Base-by-base conservation (phyloP, 108 stramenopile species). In the Stephanodiscus minutulus region DNA sequence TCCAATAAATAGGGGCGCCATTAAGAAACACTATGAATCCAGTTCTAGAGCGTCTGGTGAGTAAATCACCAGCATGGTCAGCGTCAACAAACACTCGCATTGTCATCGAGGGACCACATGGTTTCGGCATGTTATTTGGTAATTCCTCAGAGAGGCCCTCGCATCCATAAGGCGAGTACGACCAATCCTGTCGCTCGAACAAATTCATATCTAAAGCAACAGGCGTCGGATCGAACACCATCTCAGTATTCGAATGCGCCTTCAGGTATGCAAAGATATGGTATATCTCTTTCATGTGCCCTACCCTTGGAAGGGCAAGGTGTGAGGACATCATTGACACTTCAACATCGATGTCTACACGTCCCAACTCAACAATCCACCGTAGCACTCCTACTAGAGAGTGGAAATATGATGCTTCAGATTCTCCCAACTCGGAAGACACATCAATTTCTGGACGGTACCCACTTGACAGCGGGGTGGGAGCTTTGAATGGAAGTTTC, bases 171-270 rank as follows among this genome's bases (percentile, higher is more conserved):
- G 72, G 68, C n/a, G 15, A 61, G 24, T 60, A 52, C 7, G 62
- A 28, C 77, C 82, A 79, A 61, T 79, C 74, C 18, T 65, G 33
- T 52, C 50, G 10, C 36, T 56, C 24, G 35, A 82, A 82, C n/a
- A 28, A n/a, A 2, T 18, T 27, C 13, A 10, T 20, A 49, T 83
- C 76, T 50, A 82, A 66, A 7, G 39, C 52, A 17, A 76, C 66
- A 22, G 62, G 36, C 10, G 59, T 74, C 5, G 84, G 84, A 66
- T 85, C 85, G 48, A 85, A 63, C 12, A 83, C 79, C 59, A 86
- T 61, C 43, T 37, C 46, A 31, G 83, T 12, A 61, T 81, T 62
- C 43, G 43, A 44, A 44, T 82, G 72, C 0, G 44, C 59, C 25
- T 77, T 72, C 36, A 83, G 52, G 59, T 80, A 84, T 13, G 54